Evolutionary conservation across 257 asterid species (phyloP).

Genomic region (Solanum rostratum): DNA sequence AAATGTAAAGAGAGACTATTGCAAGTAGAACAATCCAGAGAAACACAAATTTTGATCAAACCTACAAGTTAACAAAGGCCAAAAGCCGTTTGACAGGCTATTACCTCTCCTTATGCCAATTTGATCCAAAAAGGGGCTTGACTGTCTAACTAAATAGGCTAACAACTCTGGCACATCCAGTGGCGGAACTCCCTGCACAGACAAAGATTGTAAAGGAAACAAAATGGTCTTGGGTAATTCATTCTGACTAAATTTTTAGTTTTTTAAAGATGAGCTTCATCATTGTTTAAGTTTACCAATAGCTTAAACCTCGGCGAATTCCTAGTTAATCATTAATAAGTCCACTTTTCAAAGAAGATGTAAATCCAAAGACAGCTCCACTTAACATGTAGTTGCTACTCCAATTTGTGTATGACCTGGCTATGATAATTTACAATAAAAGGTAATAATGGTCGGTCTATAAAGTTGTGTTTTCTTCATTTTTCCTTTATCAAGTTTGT

Average conservation of each 20-base stretch:
- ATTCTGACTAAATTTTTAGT: neutral
- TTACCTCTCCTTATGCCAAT: conserved; percentile 79
- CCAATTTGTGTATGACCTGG: neutral
- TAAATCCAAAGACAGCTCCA: neutral
- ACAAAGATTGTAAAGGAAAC: neutral
- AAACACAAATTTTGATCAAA: neutral
- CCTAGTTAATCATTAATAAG: neutral
- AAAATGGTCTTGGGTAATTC: neutral
- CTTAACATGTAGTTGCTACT: neutral
- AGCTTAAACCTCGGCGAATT: neutral
- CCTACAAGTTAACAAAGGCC: neutral
- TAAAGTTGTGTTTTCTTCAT: neutral
- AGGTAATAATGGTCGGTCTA: neutral
- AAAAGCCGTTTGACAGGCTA: neutral
- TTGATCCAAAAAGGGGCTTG: conserved; percentile 89
- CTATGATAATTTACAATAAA: neutral
- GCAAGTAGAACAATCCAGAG: neutral
- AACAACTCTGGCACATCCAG: conserved; percentile 81
- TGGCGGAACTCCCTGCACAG: conserved; percentile 78
- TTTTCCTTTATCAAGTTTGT: neutral
- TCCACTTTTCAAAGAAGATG: neutral
- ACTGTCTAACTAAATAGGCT: conserved; percentile 90
- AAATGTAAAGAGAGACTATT: neutral
- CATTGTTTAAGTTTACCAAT: neutral
- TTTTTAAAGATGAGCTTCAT: neutral